Conservation (phyloP, 306 rosid species). For the Cucumis melo region DNA sequence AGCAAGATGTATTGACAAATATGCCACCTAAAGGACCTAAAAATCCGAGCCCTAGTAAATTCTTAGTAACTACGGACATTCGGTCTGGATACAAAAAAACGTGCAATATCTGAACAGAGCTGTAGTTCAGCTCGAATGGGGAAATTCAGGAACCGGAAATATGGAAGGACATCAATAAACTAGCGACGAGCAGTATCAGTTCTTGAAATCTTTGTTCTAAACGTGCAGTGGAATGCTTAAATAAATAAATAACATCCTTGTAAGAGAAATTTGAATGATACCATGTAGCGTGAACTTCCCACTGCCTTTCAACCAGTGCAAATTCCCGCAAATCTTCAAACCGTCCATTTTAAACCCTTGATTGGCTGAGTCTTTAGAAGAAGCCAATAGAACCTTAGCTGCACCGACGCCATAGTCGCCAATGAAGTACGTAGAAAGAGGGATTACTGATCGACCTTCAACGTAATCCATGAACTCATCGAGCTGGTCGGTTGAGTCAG, state of each 20-base stretch:
- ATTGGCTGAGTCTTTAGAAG: conserved; percentile 45
- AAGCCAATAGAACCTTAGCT: conserved; percentile 40
- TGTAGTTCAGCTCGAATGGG: not conserved
- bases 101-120: not conserved
- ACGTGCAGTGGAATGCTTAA: not conserved
- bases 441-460: conserved; percentile 53
- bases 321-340: conserved; percentile 49
- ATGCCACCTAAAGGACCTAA: not conserved
- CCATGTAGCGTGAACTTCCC: conserved; percentile 69
- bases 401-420: conserved; percentile 92
- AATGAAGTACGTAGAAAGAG: conserved; percentile 76
- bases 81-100: not conserved
- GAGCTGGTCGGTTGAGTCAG: conserved; percentile 55
- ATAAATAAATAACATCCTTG: not conserved
- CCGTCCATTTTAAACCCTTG: conserved; percentile 92
- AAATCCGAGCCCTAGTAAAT: not conserved
- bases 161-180: not conserved
- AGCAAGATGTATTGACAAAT: not conserved
- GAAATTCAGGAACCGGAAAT: not conserved
- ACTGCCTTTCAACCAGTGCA: conserved; percentile 95
- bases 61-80: not conserved
- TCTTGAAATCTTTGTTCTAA: not conserved
- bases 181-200: not conserved
- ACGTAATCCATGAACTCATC: conserved; percentile 43
- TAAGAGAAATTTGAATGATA: conserved; percentile 10